A percentile compares a stretch with the other conserved stretches of the same genome.
Conservation (phyloP, 306 rosid species). For the Ziziphus jujuba region DNA sequence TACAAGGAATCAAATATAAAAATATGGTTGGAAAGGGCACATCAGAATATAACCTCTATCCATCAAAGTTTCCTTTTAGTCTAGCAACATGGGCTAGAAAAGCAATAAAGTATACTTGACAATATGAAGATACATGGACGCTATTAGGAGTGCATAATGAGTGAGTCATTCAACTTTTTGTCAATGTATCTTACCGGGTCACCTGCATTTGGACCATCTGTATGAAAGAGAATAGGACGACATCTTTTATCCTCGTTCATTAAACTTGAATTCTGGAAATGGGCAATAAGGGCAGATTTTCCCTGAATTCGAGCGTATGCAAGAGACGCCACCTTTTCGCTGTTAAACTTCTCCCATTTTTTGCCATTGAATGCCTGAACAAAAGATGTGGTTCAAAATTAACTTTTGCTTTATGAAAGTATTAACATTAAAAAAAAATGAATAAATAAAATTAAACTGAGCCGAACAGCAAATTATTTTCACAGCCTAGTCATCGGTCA, state of each 20-base stretch:
- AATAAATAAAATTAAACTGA: slow-evolving; percentile 11
- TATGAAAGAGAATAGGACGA: slow-evolving; percentile 85
- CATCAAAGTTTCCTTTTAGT: no score
- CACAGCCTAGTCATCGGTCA: not conserved
- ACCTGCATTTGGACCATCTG: slow-evolving; percentile 88
- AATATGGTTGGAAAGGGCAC: no score
- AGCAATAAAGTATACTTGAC: no score
- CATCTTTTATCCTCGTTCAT: slow-evolving; percentile 67
- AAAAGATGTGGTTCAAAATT: slow-evolving; percentile 3
- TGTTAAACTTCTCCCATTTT: slow-evolving; percentile 54
- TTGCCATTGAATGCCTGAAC: slow-evolving; percentile 46
- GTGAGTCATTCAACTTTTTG: not conserved
- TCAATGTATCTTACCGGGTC: slow-evolving; percentile 53
- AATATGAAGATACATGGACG: no score
- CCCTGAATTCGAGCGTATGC: slow-evolving; percentile 55
- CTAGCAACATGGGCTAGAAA: no score
- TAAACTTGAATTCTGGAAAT: slow-evolving; percentile 51
- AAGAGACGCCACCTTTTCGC: slow-evolving; percentile 53
- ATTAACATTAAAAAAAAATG: slow-evolving; percentile 63
- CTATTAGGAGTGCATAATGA: no score
- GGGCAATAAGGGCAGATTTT: slow-evolving; percentile 45
- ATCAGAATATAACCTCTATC: no score
- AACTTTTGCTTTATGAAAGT: slow-evolving; percentile 27
- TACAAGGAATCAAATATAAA: no score
- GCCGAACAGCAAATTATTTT: slow-evolving; percentile 7